Evolutionary conservation across 2,329 filamentous ascomycete genomes (phyloP).

Genomic region (Xylariales sp.): DNA sequence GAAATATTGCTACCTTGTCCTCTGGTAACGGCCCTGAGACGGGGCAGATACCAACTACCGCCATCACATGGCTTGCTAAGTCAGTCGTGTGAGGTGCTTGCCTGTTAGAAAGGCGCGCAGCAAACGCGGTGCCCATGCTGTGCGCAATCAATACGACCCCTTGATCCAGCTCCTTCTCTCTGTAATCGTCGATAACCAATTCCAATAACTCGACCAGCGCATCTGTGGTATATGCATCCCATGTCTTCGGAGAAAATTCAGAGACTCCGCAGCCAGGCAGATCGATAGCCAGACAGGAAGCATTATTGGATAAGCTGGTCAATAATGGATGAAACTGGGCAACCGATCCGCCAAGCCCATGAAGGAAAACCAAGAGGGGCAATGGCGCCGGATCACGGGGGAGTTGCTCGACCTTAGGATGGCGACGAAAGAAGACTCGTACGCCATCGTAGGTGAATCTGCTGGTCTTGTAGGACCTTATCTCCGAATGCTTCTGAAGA

Average conservation of each 20-base stretch:
- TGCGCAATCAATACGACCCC: constrained; percentile 79
- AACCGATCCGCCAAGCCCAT: constrained; percentile 88
- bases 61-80: constrained; percentile 63
- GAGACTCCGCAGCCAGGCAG: constrained; percentile 87
- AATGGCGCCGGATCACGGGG: constrained; percentile 68
- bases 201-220: constrained; percentile 73
- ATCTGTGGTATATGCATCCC: constrained; percentile 76
- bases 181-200: constrained; percentile 68
- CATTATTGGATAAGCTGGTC: constrained; percentile 75
- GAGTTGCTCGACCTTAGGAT: constrained; percentile 78
- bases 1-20: constrained; percentile 44
- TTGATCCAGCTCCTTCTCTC: constrained; percentile 69
- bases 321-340: constrained; percentile 83
- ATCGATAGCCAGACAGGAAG: constrained; percentile 83
- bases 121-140: constrained; percentile 82
- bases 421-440: constrained; percentile 77
- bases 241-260: constrained; percentile 62
- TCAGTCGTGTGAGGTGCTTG: constrained; percentile 40
- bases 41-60: constrained; percentile 79
- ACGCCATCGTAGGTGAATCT: constrained; percentile 67
- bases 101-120: constrained; percentile 61
- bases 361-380: constrained; percentile 84
- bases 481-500: constrained; percentile 69
- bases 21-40: constrained; percentile 58
- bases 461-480: constrained; percentile 68